phyloP scores from a whole-genome alignment of 345 rosid species.

The Isatis tinctoria region DNA sequence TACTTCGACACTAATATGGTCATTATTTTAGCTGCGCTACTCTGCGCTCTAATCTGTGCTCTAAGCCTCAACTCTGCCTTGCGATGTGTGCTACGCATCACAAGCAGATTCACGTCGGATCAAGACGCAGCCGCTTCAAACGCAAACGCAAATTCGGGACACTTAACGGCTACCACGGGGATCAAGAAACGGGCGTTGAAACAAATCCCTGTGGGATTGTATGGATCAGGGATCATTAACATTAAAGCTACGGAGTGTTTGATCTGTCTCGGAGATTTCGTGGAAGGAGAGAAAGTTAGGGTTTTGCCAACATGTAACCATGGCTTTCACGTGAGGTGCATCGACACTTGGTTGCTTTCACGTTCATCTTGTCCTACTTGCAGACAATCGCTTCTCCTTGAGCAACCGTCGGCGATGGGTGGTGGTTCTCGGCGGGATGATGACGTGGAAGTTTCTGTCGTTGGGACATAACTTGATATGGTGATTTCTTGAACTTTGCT shows the following conservation, averaged over 20 bases:
- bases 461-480: slow-evolving; percentile 7
- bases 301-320: slow-evolving; percentile 68
- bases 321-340: slow-evolving; percentile 67
- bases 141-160: slow-evolving; percentile 23
- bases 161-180: slow-evolving; percentile 40
- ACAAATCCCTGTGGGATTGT: slow-evolving; percentile 49
- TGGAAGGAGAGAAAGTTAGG: slow-evolving; percentile 61
- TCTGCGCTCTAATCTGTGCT: slow-evolving; percentile 65
- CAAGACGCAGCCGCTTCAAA: slow-evolving; percentile 26
- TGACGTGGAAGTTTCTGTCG: slow-evolving; percentile 17
- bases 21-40: slow-evolving; percentile 61
- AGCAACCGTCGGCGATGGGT: slow-evolving; percentile 25
- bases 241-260: slow-evolving; percentile 61
- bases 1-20: slow-evolving; percentile 77
- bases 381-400: slow-evolving; percentile 52
- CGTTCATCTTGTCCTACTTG: slow-evolving; percentile 74
- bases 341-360: slow-evolving; percentile 63
- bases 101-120: slow-evolving; percentile 41
- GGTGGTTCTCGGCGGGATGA: slow-evolving; percentile 31
- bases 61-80: slow-evolving; percentile 61
- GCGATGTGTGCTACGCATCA: slow-evolving; percentile 53
- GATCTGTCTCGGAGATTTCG: slow-evolving; percentile 68
- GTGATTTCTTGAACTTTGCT: slow-evolving; percentile 2
- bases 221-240: slow-evolving; percentile 32
- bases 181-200: slow-evolving; percentile 52